A percentile compares a stretch with the other conserved stretches of the same genome.
Evolutionary conservation across 768 basidiomycete species (phyloP).

Genomic region (Vararia minispora): DNA sequence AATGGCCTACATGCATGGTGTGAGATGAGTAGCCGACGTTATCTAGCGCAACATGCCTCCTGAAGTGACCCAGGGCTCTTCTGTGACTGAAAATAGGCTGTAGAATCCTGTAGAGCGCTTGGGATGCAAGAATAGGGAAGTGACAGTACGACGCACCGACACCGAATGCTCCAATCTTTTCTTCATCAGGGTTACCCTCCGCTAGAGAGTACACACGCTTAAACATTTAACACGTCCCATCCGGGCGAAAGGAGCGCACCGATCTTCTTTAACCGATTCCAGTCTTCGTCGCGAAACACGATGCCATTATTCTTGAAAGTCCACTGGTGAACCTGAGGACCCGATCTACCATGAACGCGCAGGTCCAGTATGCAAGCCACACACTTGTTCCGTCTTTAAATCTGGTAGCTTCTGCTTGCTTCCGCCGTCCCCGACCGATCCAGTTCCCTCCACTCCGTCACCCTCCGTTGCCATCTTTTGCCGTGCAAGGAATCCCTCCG

Average conservation of each 20-base stretch:
- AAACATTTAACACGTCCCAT: too few relatives aligned
- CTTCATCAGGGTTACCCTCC: constrained; percentile 88
- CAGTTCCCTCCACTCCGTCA: constrained; percentile 6
- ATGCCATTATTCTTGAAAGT: constrained; percentile 84
- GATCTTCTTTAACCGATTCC: constrained; percentile 85
- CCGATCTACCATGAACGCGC: background rate
- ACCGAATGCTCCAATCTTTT: constrained; percentile 93
- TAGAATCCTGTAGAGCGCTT: constrained; percentile 44
- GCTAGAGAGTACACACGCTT: too few relatives aligned
- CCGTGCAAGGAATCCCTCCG: constrained; percentile 33
- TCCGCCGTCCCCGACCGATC: background rate
- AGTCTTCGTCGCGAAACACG: constrained; percentile 75
- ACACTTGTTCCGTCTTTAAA: constrained; percentile 51
- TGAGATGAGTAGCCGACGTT: constrained; percentile 17
- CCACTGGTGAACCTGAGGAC: constrained; percentile 62
- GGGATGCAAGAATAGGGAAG: background rate
- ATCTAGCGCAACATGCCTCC: constrained; percentile 37
- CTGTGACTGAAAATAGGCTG: constrained; percentile 73
- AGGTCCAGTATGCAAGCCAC: constrained; percentile 12
- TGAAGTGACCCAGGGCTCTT: constrained; percentile 74
- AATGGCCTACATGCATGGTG: constrained; percentile 48
- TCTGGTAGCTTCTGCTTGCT: constrained; percentile 36
- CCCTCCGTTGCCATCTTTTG: constrained; percentile 19
- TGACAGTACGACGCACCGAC: constrained; percentile 39
- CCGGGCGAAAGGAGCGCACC: too few relatives aligned